phyloP scores from a whole-genome alignment of 2,329 filamentous ascomycete genomes.

The Penicillium sp. region DNA sequence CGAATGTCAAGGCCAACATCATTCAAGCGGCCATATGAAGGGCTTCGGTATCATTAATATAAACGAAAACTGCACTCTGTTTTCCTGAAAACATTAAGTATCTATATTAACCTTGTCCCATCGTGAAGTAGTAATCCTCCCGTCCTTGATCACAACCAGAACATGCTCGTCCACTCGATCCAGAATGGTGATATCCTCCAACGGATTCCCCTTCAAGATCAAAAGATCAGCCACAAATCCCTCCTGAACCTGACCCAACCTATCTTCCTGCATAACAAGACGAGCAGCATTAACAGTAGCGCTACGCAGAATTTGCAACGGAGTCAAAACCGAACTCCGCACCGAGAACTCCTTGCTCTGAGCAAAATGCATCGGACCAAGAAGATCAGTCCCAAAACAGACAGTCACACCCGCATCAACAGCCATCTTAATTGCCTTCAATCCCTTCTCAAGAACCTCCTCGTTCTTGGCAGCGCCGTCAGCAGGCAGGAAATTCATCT shows the following conservation, averaged over 20 bases:
- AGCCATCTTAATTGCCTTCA: constrained; percentile 50
- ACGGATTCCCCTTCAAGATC: constrained; percentile 52
- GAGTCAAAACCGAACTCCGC: constrained; percentile 43
- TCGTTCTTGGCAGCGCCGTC: constrained; percentile 52
- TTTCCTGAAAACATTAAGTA: background rate
- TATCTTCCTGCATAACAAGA: constrained; percentile 48
- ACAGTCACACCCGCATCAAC: constrained; percentile 54
- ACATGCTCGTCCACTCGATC: constrained; percentile 49
- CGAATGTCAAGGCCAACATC: too few species aligned
- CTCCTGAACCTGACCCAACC: constrained; percentile 51
- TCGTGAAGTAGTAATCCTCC: constrained; percentile 39
- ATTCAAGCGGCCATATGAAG: background rate
- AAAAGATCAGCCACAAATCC: constrained; percentile 56
- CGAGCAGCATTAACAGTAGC: constrained; percentile 55
- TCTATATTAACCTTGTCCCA: background rate
- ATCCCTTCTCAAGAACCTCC: constrained; percentile 49
- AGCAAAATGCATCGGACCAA: constrained; percentile 50
- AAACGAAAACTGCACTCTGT: background rate
- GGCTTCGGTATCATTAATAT: background rate
- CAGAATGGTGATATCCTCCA: constrained; percentile 55
- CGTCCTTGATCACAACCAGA: constrained; percentile 56
- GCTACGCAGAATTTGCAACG: constrained; percentile 48
- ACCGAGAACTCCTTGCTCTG: constrained; percentile 53
- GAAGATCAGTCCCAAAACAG: constrained; percentile 56
- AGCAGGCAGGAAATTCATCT: constrained; percentile 29